Evolutionary conservation across 2,329 filamentous ascomycete species (phyloP).

Genomic region (Calonectria pteridis): DNA sequence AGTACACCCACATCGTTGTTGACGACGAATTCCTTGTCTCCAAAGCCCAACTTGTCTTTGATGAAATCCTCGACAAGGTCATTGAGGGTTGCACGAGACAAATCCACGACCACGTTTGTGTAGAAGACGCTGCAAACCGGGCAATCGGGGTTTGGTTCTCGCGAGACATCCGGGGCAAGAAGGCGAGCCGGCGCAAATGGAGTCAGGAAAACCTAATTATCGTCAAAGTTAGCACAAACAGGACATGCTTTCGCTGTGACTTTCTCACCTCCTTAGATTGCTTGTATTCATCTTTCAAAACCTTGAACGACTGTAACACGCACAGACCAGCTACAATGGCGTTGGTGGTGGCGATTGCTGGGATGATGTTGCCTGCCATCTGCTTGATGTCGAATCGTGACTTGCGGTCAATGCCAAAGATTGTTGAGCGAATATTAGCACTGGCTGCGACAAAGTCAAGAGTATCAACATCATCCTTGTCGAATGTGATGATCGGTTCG

Average conservation of each 20-base stretch:
- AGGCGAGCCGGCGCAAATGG: constrained; percentile 71
- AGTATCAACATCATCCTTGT: constrained; percentile 97
- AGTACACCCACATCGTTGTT: constrained; percentile 81
- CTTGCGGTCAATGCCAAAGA: constrained; percentile 90
- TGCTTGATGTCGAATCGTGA: constrained; percentile 98
- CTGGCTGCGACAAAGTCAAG: constrained; percentile 93
- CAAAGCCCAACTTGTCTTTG: constrained; percentile 78
- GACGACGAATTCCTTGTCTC: constrained; percentile 82
- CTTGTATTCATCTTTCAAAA: constrained; percentile 78
- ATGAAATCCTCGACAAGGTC: constrained; percentile 84
- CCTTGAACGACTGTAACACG: constrained; percentile 92
- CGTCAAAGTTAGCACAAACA: neutral
- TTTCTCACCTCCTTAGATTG: constrained; percentile 78
- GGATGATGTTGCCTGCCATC: constrained; percentile 99
- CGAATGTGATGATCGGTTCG: constrained; percentile 82
- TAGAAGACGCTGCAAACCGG: constrained; percentile 85
- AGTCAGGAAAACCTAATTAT: constrained; percentile 79
- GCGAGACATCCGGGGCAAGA: constrained; percentile 67
- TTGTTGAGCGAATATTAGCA: constrained; percentile 86
- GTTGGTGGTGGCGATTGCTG: constrained; percentile 97
- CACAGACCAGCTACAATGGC: constrained; percentile 95
- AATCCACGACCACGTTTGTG: constrained; percentile 75
- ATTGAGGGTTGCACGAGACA: constrained; percentile 78
- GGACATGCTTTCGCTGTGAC: neutral
- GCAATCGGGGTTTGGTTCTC: constrained; percentile 82